Evolutionary conservation across 2,329 filamentous ascomycete species (phyloP), one percentile per base, ranked within the genome.

Genomic region (Neocucurbitaria cava): DNA sequence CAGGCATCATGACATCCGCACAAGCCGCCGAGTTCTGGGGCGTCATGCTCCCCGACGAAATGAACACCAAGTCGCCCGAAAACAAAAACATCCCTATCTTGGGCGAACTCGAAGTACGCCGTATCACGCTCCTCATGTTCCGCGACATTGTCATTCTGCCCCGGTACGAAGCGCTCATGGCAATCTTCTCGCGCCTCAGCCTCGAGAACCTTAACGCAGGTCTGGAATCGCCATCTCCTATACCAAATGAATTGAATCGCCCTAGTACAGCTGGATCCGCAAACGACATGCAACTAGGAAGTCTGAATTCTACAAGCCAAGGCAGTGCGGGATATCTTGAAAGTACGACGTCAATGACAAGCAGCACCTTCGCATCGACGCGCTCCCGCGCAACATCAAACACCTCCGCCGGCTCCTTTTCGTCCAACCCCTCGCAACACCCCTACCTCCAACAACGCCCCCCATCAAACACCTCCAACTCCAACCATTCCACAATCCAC

Each of bases 21-120:
- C 89, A 96, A 75, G 90, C 93, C 4, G 87, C 88, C 36, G 94
- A 98, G 55, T 96, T 97, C 69, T 98, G 94, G 92, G 90, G 90
- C 24, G 88, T 87, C 6, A 83, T 90, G 17, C 81, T 78, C 5
- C 76, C 76, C 0, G 73, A 76, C 24, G 73, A 74, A 49, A 73
- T 88, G 48, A 82, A 81, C 46, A 78, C 79, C 5, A 75, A 77
- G 35, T 76, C 76, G 1, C 70, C 76, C 0, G 75, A 77, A 13
- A 73, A 74, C 58, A 72, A 77, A 39, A 75, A 75, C 74, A 73
- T 78, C 36, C 74, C 71, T 42, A 81, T 73, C 5, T 69, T 84
- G 65, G 77, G 85, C 70, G 72, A 87, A 53, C 83, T 97, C 2
- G 93, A 98, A 64, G 89, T 98, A 0, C 87, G 94, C n/a, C 86